Conservation (phyloP, 371 early-diverging fungal genomes). For the Haplosporangium sp. region DNA sequence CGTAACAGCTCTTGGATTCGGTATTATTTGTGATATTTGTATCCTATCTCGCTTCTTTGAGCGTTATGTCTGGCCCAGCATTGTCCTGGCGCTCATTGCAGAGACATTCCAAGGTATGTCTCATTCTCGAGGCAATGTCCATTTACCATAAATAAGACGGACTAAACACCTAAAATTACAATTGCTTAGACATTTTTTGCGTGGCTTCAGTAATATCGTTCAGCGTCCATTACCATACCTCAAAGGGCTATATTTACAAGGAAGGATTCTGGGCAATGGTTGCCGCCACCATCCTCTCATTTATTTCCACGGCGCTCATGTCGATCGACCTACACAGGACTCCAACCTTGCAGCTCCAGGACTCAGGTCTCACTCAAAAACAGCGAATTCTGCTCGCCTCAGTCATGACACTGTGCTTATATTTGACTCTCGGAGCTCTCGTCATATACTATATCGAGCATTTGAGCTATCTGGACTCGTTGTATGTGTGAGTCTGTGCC, state of each 20-base stretch:
- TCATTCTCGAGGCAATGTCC: background rate
- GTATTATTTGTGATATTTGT: conserved; percentile 37
- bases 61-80: conserved; percentile 20
- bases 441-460: conserved; percentile 30
- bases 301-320: conserved; percentile 38
- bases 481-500: conserved; percentile 18
- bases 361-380: conserved; percentile 47
- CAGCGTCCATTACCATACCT: conserved; percentile 29
- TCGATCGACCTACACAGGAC: conserved; percentile 39
- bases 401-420: conserved; percentile 46
- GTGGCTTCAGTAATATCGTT: conserved; percentile 30
- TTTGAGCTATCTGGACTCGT: conserved; percentile 25
- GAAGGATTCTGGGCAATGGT: conserved; percentile 53
- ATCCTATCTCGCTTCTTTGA: conserved; percentile 46
- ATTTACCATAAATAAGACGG: too few relatives aligned
- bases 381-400: conserved; percentile 38
- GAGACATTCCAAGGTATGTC: conserved; percentile 34
- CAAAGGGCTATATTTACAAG: conserved; percentile 26
- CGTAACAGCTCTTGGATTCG: conserved; percentile 24
- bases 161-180: background rate
- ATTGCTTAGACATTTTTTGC: conserved; percentile 26
- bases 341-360: conserved; percentile 30
- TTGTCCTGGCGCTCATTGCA: conserved; percentile 28
- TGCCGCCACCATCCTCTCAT: conserved; percentile 34
- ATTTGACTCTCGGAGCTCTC: conserved; percentile 39